Base-by-base conservation (phyloP, 441 rosid genomes). In the Breynia disticha region DNA sequence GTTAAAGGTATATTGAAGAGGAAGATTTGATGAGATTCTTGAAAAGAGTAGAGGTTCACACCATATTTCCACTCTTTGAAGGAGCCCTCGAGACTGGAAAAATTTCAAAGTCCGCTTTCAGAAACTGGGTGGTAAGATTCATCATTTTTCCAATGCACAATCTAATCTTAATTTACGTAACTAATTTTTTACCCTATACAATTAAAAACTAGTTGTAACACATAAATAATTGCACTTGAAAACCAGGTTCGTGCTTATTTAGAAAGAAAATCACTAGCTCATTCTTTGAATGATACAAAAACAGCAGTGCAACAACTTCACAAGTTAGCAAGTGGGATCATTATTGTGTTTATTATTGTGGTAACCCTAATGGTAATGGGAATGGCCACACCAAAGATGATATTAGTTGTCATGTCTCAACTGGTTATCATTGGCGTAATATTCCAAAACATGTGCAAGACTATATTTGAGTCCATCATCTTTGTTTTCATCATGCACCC, bases 401-500 rank as follows among this genome's bases (percentile, higher is more conserved):
- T 78, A 2, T 51, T 71, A 16, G 63, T 77, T 0, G 66, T 74
- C 16, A 62, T 68, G 14, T 69, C 82, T 22, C 83, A 73, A 53
- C 49, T 79, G 13, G 59, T 79, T 4, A 50, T 71, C 1, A 64
- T 73, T 3, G 83, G 73, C 6, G 72, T 77, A 43, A 67, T 77
- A 61, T 77, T 77, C 57, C 75, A 69, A 58, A 78, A 78, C 63
- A 75, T 77, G 15, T 72, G 73, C 72, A 75, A 72, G 54, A 78
- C 74, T 16, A 32, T 66, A 0, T 78, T 78, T 3, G 83, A 78
- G 52, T 64, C 78, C 71, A 67, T 75, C 63, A 62, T 78, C 15
- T 73, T 76, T 21, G 78, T 73, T 20, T 75, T 78, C 43, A 71
- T 57, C 1, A 70, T 78, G 76, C 83, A 78, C 52, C 83, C 83